Evolutionary conservation across 805 yeast genomes (phyloP), one percentile per base, ranked within the genome.

Genomic region (Vanderwaltozyma polyspora): DNA sequence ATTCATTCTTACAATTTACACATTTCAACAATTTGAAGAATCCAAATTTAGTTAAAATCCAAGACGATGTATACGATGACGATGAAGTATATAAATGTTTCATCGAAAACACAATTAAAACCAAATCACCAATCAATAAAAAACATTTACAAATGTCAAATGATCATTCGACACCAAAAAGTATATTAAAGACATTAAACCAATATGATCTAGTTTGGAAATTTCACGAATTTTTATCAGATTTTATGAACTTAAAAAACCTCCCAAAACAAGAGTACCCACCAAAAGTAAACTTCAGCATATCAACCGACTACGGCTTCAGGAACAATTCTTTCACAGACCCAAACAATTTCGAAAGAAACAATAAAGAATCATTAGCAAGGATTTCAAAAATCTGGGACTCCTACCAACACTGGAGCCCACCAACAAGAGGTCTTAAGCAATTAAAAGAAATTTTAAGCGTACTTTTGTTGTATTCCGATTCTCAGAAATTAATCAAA

Each of bases 151-250:
- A 12, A 5, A 19, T 53, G 2, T 25, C 45, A 6, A 29, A 39
- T 23, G 45, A 45, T 28, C 42, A 44, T 21, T 36, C 48, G 5
- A 40, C 42, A 11, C 51, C 51, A 9, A 42, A 42, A 13, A 53
- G 57, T 32, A 56, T 57, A 15, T 46, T 41, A 23, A 48, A 47
- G 38, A 40, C 51, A 2, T 52, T 49, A 12, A 61, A 61, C 33
- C 62, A 57, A 33, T 64, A 60, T 36, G 63, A 64, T 35, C 38
- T 64, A 29, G 63, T 64, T 2, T 64, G 70, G 70, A 59, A 60
- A 14, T 44, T 64, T 2, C 67, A 64, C 40, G 67, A 63, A 14
- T 57, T 58, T 16, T 34, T 63, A 12, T 53, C 62, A 6, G 53
- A 51, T 7, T 62, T 57, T 40, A 51, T 57, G 24, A 46, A 37